These are phyloP conservation scores for Amoebophrya sp. DNA, from an alignment of 169 alveolate genomes.

Conservation along the genomic window DNA sequence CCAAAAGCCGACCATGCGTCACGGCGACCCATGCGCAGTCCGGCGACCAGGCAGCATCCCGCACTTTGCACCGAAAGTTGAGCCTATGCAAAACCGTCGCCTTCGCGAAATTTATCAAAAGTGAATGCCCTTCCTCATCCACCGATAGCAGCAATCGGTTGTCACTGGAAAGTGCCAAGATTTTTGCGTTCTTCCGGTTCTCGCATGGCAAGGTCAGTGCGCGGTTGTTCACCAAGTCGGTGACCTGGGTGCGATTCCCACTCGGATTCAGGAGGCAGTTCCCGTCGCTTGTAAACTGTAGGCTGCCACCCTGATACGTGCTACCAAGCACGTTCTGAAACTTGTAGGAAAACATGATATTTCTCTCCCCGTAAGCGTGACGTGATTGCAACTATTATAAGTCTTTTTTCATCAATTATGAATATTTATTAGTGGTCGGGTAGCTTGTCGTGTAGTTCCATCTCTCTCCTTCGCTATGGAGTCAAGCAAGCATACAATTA, in stretches of 20 bases:
- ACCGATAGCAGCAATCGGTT: constrained; percentile 33
- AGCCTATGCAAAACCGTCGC: constrained; percentile 36
- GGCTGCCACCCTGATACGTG: constrained; percentile 48
- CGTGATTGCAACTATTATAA: too few relatives aligned
- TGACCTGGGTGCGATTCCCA: not conserved
- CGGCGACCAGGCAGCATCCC: constrained; percentile 42
- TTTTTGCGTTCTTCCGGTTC: not conserved
- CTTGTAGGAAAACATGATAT: constrained; percentile 46
- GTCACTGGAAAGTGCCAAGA: constrained; percentile 12
- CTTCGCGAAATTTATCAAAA: constrained; percentile 36
- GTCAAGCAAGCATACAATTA: too few relatives aligned
- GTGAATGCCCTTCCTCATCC: constrained; percentile 40
- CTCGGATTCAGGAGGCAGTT: constrained; percentile 30
- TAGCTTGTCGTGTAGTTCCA: too few relatives aligned
- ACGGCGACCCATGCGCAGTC: constrained; percentile 40
- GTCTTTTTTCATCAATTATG: too few relatives aligned
- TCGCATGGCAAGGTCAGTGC: not conserved
- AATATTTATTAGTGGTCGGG: too few relatives aligned
- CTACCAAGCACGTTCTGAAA: constrained; percentile 53
- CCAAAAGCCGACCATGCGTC: constrained; percentile 39
- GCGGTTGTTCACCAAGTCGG: constrained; percentile 3
- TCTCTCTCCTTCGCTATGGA: too few relatives aligned
- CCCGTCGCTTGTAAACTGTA: constrained; percentile 43
- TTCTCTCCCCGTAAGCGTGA: too few relatives aligned
- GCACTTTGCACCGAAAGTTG: constrained; percentile 33